phyloP scores from a whole-genome alignment of 164 flowering plant species.

The Magnolia changhungtana region DNA sequence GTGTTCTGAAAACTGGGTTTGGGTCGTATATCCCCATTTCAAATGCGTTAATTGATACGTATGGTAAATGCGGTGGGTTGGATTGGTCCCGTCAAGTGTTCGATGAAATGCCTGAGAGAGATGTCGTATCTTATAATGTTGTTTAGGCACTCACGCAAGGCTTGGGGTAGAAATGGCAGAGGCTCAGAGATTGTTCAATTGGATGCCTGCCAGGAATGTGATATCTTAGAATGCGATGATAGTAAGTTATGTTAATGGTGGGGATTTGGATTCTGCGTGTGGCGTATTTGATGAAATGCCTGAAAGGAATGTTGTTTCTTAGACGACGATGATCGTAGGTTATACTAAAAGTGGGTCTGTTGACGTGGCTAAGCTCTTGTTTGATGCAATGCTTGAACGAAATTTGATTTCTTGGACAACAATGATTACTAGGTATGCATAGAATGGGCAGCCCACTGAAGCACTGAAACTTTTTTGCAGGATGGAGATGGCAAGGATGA shows the following conservation, averaged over 20 bases:
- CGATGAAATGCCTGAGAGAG: constrained; percentile 30
- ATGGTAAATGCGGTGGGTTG: constrained; percentile 25
- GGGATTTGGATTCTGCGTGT: no score
- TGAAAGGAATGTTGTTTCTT: no score
- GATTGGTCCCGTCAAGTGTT: constrained; percentile 10
- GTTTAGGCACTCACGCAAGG: no score
- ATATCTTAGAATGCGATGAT: no score
- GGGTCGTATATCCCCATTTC: constrained; percentile 11
- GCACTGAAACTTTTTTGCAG: constrained; percentile 23
- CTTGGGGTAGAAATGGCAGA: no score
- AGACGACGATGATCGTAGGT: no score
- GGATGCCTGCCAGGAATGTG: no score
- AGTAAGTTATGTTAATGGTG: no score
- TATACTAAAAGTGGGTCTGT: constrained; percentile 25
- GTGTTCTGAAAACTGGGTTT: constrained; percentile 22
- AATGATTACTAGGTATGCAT: constrained; percentile 37
- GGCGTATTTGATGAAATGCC: no score
- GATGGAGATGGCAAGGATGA: constrained; percentile 21
- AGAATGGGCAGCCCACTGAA: constrained; percentile 30
- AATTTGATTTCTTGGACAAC: constrained; percentile 39
- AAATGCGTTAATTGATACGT: constrained; percentile 33
- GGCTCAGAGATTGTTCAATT: no score
- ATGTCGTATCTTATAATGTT: constrained; percentile 34
- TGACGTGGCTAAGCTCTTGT: constrained; percentile 23
- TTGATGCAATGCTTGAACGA: constrained; percentile 34